A percentile compares a stretch with the other conserved stretches of the same genome.
These are phyloP conservation scores for Ophiobolus disseminans DNA, from an alignment of 2,329 filamentous ascomycete species.

Conservation along the genomic window DNA sequence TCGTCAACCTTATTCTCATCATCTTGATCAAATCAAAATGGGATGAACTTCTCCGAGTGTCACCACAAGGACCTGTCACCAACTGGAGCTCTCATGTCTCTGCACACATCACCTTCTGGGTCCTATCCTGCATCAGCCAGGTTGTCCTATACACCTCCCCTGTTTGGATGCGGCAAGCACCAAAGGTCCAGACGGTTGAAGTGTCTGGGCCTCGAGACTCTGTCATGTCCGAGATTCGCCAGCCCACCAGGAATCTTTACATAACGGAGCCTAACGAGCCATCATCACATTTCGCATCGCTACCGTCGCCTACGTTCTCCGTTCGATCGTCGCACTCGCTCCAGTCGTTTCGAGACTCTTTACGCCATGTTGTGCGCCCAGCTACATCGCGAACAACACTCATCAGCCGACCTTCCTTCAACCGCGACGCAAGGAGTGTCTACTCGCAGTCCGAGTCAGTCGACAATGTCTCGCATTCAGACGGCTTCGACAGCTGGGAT, in stretches of 20 bases:
- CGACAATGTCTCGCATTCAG: constrained; percentile 52
- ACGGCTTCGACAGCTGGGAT: constrained; percentile 78
- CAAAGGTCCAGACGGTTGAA: constrained; percentile 24
- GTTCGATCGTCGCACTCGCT: constrained; percentile 45
- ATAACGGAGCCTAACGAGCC: constrained; percentile 31
- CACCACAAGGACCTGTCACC: constrained; percentile 20
- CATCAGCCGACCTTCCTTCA: constrained; percentile 41
- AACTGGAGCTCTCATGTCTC: constrained; percentile 37
- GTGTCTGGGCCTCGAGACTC: constrained; percentile 43
- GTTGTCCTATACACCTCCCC: constrained; percentile 37
- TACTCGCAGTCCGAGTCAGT: constrained; percentile 45
- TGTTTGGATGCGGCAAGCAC: constrained; percentile 31
- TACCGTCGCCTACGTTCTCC: constrained; percentile 48
- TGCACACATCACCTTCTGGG: constrained; percentile 47
- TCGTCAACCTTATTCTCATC: constrained; percentile 36
- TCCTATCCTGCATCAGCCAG: constrained; percentile 40
- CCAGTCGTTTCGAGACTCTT: constrained; percentile 45
- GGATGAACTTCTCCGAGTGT: constrained; percentile 21
- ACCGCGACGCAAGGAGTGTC: constrained; percentile 41
- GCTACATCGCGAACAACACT: constrained; percentile 47
- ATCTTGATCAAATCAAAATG: constrained; percentile 34
- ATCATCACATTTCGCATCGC: constrained; percentile 34
- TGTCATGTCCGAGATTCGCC: constrained; percentile 45
- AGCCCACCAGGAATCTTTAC: constrained; percentile 33
- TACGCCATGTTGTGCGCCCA: constrained; percentile 49